These are phyloP conservation scores for Haplosporangium sp. DNA, from an alignment of 371 early-diverging fungal species.

Conservation along the genomic window DNA sequence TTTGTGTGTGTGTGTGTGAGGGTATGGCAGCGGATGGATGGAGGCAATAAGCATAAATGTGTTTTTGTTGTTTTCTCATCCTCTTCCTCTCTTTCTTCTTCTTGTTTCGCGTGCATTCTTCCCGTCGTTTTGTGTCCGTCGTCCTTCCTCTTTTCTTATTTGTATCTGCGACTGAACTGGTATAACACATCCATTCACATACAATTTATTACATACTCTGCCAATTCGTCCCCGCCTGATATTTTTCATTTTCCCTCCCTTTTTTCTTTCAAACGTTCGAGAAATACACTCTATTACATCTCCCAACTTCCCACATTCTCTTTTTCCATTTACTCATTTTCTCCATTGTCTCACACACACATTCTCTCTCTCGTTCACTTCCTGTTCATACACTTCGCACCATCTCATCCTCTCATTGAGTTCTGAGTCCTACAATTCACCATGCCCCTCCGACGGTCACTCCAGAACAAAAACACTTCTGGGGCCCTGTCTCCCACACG, in stretches of 20 bases:
- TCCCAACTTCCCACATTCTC: neutral
- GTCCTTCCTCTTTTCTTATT: neutral
- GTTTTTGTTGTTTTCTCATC: neutral
- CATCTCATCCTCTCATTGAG: neutral
- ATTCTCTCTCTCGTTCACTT: no score
- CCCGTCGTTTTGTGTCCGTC: no score
- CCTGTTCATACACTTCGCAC: neutral
- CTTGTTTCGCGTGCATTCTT: neutral
- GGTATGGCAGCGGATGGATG: no score
- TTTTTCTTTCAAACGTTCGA: neutral
- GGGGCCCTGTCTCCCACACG: constrained; percentile 40
- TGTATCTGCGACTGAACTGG: no score
- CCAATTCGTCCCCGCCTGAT: no score
- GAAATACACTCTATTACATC: neutral
- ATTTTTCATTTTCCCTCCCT: constrained; percentile 1
- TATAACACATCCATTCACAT: no score
- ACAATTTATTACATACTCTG: no score
- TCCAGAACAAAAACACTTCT: constrained; percentile 32
- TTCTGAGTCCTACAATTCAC: no score
- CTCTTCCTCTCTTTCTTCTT: neutral
- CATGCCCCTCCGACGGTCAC: constrained; percentile 46
- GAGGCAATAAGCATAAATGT: no score
- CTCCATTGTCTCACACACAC: constrained; percentile 5
- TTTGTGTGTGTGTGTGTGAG: no score
- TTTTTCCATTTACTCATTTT: neutral